Percentiles rank a stretch among this genome's conserved stretches.
Conservation (phyloP, 225 moss, liverwort and hornwort genomes). For the Neckera pumila region DNA sequence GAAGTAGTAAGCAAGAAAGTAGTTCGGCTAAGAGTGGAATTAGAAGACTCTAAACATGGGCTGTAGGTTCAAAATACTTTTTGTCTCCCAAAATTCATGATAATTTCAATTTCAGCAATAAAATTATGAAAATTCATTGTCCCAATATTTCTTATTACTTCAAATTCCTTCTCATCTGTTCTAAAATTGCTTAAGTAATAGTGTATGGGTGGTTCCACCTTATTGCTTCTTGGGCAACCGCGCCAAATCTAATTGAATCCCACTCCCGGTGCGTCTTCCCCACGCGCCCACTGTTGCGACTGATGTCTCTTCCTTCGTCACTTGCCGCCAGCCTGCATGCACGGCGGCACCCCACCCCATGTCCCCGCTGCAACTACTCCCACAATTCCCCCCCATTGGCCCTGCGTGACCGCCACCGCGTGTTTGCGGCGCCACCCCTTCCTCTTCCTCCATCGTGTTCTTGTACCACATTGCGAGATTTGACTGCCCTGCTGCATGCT, state of each 20-base stretch:
- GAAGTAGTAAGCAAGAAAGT: no score
- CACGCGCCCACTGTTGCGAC: constrained; percentile 20
- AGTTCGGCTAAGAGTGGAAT: no score
- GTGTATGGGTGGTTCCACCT: no score
- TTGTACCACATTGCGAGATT: constrained; percentile 64
- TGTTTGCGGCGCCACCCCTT: neutral
- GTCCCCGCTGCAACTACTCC: neutral
- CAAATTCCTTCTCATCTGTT: no score
- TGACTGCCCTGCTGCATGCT: constrained; percentile 38
- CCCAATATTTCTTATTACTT: no score
- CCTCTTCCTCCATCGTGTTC: constrained; percentile 4
- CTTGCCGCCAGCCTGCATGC: constrained; percentile 19
- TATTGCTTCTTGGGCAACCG: neutral
- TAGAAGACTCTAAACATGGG: no score
- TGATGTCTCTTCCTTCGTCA: neutral
- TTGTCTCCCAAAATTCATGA: no score
- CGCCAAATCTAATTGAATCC: constrained; percentile 20
- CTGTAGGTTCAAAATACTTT: no score
- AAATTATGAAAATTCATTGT: no score
- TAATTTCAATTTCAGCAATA: no score
- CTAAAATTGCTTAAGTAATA: no score
- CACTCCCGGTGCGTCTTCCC: constrained; percentile 48
- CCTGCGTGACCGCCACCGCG: neutral
- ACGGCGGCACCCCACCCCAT: neutral
- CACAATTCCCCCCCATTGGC: constrained; percentile 25